These are phyloP conservation scores for Tanozyma kutaoensis DNA, from an alignment of 805 yeast species.

Conservation along the genomic window DNA sequence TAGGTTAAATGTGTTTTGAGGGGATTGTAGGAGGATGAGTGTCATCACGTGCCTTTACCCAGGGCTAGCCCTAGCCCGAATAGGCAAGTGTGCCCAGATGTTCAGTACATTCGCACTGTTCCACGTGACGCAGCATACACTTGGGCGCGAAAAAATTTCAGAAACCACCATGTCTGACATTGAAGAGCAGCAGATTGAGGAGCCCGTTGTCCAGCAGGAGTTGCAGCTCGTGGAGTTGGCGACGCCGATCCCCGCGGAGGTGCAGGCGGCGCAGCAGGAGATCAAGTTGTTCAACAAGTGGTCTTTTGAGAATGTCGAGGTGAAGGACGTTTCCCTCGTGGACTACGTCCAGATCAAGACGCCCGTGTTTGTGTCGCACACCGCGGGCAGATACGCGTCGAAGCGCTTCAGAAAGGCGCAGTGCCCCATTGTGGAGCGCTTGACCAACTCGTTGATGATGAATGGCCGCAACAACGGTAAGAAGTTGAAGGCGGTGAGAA, in stretches of 20 bases:
- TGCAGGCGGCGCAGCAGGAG: conserved; percentile 91
- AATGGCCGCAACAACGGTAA: conserved; percentile 99
- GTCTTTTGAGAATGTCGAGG: conserved; percentile 96
- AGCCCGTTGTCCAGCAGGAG: conserved; percentile 67
- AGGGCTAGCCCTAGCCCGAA: too few species aligned
- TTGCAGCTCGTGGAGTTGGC: conserved; percentile 76
- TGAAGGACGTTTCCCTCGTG: conserved; percentile 94
- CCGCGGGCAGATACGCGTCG: conserved; percentile 99
- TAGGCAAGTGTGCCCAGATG: too few species aligned
- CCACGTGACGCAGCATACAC: conserved; percentile 7
- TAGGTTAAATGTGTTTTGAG: too few species aligned
- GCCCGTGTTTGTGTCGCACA: conserved; percentile 97
- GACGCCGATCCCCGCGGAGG: conserved; percentile 93
- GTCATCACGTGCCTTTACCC: too few species aligned
- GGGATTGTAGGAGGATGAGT: too few species aligned
- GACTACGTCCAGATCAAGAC: conserved; percentile 97
- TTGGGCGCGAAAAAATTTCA: conserved; percentile 5
- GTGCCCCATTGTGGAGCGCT: conserved; percentile 98
- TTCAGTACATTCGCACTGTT: too few species aligned
- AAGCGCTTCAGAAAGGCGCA: conserved; percentile 99
- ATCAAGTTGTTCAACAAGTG: conserved; percentile 99
- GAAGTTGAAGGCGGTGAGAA: conserved; percentile 99
- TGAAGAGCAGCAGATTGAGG: conserved; percentile 46
- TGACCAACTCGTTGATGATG: conserved; percentile 99
- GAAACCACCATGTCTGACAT: conserved; percentile 61